Percentiles rank a stretch among this genome's conserved stretches.
These are phyloP conservation scores for Ceratocystis alfenasii DNA, from an alignment of 2,329 filamentous ascomycete species.

Conservation along the genomic window DNA sequence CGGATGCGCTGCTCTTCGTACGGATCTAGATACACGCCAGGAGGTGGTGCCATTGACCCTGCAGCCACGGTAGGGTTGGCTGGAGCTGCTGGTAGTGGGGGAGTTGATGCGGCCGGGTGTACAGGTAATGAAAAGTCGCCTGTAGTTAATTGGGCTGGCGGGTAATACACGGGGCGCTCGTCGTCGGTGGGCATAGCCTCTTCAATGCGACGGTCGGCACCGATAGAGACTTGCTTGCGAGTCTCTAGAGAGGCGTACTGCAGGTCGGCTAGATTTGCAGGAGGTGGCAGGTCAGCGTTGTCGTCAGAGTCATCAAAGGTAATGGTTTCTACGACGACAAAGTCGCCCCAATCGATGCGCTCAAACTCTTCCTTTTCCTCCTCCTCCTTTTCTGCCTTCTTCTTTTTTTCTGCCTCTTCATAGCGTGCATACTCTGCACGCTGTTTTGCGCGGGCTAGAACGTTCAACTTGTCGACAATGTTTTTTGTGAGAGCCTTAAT, in stretches of 20 bases:
- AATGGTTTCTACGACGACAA: conserved; percentile 89
- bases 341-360: conserved; percentile 96
- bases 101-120: conserved; percentile 33
- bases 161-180: conserved; percentile 26
- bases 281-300: conserved; percentile 70
- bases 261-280: conserved; percentile 78
- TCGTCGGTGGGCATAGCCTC: conserved; percentile 84
- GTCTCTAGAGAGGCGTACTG: conserved; percentile 92
- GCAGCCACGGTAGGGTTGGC: conserved; percentile 30
- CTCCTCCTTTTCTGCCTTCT: conserved; percentile 79
- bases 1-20: conserved; percentile 48
- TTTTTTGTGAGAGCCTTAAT: conserved; percentile 63
- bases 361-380: conserved; percentile 64
- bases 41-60: conserved; percentile 25
- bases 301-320: conserved; percentile 85
- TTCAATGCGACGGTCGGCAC: conserved; percentile 73
- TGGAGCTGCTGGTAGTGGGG: conserved; percentile 24
- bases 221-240: conserved; percentile 80
- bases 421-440: conserved; percentile 78
- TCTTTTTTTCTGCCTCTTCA: conserved; percentile 72
- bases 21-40: conserved; percentile 4
- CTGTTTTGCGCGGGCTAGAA: conserved; percentile 69
- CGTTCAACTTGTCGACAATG: conserved; percentile 63
- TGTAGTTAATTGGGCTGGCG: conserved; percentile 32
- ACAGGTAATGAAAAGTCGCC: conserved; percentile 35